A percentile compares a stretch with the other conserved stretches of the same genome.
Conservation (phyloP, 208 protist genomes). For the Acanthamoeba divionensis region DNA sequence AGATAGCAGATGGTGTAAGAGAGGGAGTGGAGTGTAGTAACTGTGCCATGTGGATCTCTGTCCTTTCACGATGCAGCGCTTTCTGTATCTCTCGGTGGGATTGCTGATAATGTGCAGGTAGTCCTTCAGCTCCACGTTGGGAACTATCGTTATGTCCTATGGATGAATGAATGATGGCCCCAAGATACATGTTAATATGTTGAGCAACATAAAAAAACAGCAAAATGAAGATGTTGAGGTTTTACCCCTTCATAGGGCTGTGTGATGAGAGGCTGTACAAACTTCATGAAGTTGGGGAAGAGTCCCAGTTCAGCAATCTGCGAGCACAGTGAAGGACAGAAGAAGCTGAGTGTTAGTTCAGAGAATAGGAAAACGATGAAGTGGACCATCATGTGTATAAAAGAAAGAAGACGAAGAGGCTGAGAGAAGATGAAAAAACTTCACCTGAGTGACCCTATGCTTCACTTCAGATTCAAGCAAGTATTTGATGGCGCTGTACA, state of each 20-base stretch:
- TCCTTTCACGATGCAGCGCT: slow-evolving; percentile 45
- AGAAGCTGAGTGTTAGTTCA: not conserved
- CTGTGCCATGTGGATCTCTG: slow-evolving; percentile 40
- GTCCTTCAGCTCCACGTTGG: not conserved
- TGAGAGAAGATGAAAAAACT: not conserved
- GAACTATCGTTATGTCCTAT: slow-evolving; percentile 57
- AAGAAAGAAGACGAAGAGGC: not conserved
- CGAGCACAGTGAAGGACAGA: not conserved
- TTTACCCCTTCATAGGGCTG: slow-evolving; percentile 71
- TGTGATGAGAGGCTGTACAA: slow-evolving; percentile 57
- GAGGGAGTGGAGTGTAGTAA: not conserved
- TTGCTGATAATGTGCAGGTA: slow-evolving; percentile 52
- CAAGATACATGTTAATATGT: not conserved
- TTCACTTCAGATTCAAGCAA: not conserved
- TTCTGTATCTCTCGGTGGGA: not conserved
- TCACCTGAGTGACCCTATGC: not conserved
- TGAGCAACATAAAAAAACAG: too few relatives aligned
- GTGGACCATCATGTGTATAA: too few relatives aligned
- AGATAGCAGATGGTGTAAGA: too few relatives aligned
- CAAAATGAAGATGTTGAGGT: too few relatives aligned
- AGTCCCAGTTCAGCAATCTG: slow-evolving; percentile 54
- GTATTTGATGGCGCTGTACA: not conserved
- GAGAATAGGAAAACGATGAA: not conserved
- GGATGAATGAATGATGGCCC: not conserved
- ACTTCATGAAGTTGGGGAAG: slow-evolving; percentile 10